Evolutionary conservation across 2,329 filamentous ascomycete genomes (phyloP), one percentile per base, ranked within the genome.

Genomic region (Periconia sp.): DNA sequence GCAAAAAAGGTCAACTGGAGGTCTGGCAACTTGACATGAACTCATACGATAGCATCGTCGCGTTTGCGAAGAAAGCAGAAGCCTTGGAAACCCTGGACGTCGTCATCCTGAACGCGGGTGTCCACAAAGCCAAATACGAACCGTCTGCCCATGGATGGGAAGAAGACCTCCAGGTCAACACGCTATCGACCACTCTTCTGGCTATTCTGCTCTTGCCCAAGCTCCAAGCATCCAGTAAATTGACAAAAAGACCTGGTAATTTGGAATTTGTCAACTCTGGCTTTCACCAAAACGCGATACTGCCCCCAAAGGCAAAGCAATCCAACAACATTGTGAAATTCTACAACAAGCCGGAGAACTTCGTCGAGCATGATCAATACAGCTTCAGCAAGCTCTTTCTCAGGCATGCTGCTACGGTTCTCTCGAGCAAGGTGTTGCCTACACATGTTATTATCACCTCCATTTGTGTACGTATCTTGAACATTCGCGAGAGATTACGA

Each of bases 91-190:
- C 65, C 47, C 59, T 77, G 15, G 73, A 77, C 47, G 63, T 76
- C 37, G 73, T 61, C 6, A 57, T 76, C 6, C 50, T 77, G 19
- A 78, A 78, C 51, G 76, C 75, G n/a, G 76, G 74, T 5, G 50
- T 70, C 13, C 57, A 62, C 19, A 60, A 62, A 37, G 50, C 52
- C 13, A 49, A 55, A 2, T 75, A 65, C 46, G 49, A 56, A 7
- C 47, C 60, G 23, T 66, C 66, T 1, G 43, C 33, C 15, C 61
- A 73, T 57, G 74, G 74, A 17, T 77, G 70, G 69, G 75, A 78
- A 59, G 63, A 69, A 47, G 80, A 76, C 1, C 57, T 87, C 11
- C 83, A 86, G 63, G 80, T 85, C 58, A 86, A 86, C 61, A 75
- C 79, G 1, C 69, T 87, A 1, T 83, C 82, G 2, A 86, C 82